phyloP scores from a whole-genome alignment of 2,329 filamentous ascomycete genomes.

The Tothia fuscella region DNA sequence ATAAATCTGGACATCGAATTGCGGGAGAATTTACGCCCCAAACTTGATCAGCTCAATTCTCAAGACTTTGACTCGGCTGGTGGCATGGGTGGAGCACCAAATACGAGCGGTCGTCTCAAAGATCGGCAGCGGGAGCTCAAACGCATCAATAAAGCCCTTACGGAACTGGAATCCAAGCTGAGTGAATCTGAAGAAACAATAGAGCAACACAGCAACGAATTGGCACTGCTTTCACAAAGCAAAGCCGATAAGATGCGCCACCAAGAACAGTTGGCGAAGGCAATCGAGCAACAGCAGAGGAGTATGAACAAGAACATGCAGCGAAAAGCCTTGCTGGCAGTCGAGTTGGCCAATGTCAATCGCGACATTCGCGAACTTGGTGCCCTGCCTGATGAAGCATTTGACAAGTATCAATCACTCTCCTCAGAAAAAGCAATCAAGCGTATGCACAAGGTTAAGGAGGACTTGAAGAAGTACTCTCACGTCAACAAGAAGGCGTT shows the following conservation, averaged over 20 bases:
- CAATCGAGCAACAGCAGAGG: constrained; percentile 78
- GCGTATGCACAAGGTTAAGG: constrained; percentile 80
- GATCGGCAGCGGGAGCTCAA: constrained; percentile 73
- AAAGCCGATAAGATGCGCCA: constrained; percentile 54
- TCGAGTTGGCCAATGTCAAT: constrained; percentile 67
- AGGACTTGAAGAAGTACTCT: constrained; percentile 88
- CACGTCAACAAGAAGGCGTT: constrained; percentile 99
- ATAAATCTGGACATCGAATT: constrained; percentile 75
- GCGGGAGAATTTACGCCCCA: constrained; percentile 76
- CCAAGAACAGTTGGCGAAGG: constrained; percentile 62
- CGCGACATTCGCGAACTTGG: constrained; percentile 88
- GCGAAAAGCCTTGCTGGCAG: constrained; percentile 67
- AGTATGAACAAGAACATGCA: constrained; percentile 85
- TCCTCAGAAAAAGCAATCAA: constrained; percentile 45
- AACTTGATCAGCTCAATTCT: constrained; percentile 73
- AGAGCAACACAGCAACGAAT: constrained; percentile 43
- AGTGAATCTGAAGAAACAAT: constrained; percentile 63
- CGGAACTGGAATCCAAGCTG: constrained; percentile 55
- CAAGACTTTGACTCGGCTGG: constrained; percentile 56
- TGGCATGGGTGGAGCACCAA: constrained; percentile 30
- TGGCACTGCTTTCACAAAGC: constrained; percentile 47
- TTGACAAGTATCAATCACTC: constrained; percentile 78
- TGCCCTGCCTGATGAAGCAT: constrained; percentile 85
- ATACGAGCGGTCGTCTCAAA: constrained; percentile 50
- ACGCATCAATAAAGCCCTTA: constrained; percentile 58